These are phyloP conservation scores for Dacryopinax primogenitus DNA, from an alignment of 768 basidiomycete species.

Conservation along the genomic window DNA sequence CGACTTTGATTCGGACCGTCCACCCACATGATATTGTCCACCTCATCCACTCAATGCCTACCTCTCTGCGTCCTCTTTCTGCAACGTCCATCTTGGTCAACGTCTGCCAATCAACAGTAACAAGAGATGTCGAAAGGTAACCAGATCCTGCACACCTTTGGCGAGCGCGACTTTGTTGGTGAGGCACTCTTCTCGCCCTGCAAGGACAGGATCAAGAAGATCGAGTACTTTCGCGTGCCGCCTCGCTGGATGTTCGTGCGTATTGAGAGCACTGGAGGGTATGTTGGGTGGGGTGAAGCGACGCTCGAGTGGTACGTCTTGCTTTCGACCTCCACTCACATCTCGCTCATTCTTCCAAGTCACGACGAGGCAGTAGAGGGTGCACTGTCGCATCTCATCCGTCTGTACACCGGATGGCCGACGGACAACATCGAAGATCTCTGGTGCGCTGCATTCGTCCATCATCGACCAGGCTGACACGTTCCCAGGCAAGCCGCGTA, in stretches of 20 bases:
- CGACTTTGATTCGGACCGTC: background rate
- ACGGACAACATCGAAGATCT: conserved; percentile 59
- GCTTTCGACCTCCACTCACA: background rate
- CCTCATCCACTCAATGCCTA: background rate
- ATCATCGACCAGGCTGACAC: background rate
- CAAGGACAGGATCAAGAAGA: conserved; percentile 21
- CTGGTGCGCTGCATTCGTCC: conserved; percentile 27
- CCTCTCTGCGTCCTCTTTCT: background rate
- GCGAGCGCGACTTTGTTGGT: background rate
- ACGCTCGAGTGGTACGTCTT: conserved; percentile 43
- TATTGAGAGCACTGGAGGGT: conserved; percentile 48
- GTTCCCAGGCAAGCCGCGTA: conserved; percentile 40
- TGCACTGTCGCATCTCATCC: conserved; percentile 44
- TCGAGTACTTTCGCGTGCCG: conserved; percentile 46
- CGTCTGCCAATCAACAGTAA: background rate
- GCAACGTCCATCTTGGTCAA: background rate
- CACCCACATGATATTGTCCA: background rate
- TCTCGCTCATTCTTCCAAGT: conserved; percentile 1
- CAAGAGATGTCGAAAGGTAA: background rate
- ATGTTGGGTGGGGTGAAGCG: conserved; percentile 63
- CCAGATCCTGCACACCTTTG: background rate
- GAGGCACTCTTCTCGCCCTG: conserved; percentile 3
- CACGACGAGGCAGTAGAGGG: conserved; percentile 66
- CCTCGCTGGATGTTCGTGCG: conserved; percentile 64
- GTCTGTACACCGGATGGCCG: conserved; percentile 48